Conservation (phyloP, 2,329 filamentous ascomycete genomes). For the Xylariaceae sp. region DNA sequence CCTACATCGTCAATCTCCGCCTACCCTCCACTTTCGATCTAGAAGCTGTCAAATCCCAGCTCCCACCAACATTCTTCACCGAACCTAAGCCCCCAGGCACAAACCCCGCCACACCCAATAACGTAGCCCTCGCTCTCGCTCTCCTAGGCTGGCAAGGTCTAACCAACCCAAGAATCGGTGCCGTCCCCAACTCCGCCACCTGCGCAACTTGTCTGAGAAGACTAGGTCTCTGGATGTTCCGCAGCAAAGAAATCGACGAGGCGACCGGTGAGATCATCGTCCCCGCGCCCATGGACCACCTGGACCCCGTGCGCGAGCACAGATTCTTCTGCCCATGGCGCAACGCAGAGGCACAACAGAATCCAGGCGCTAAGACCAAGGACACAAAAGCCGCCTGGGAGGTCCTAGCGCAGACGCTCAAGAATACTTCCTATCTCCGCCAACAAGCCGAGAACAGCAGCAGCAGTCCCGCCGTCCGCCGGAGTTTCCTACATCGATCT, state of each 20-base stretch:
- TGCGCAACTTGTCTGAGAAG: constrained; percentile 85
- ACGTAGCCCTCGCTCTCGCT: constrained; percentile 61
- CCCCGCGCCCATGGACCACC: constrained; percentile 56
- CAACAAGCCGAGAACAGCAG: constrained; percentile 27
- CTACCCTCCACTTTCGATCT: constrained; percentile 50
- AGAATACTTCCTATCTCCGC: constrained; percentile 53
- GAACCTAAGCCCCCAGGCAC: constrained; percentile 34
- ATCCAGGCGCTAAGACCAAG: constrained; percentile 35
- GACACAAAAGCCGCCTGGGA: constrained; percentile 49
- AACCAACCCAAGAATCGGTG: constrained; percentile 46
- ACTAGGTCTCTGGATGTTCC: constrained; percentile 91
- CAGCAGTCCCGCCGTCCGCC: constrained; percentile 4
- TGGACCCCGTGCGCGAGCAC: constrained; percentile 68
- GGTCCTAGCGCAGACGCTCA: constrained; percentile 47
- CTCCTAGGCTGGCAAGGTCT: constrained; percentile 72
- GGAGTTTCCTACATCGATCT: constrained; percentile 29
- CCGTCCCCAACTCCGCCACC: constrained; percentile 65
- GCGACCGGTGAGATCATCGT: constrained; percentile 47
- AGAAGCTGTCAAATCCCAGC: constrained; percentile 43
- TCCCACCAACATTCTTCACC: constrained; percentile 52
- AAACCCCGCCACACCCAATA: constrained; percentile 41
- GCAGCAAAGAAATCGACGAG: constrained; percentile 60
- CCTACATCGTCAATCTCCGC: constrained; percentile 57
- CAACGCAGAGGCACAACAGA: constrained; percentile 56
- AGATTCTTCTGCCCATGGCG: constrained; percentile 82